Evolutionary conservation across 495 filamentous ascomycete species (phyloP), one percentile per base, ranked within the genome.

Genomic region (Podospora pseudocomata): DNA sequence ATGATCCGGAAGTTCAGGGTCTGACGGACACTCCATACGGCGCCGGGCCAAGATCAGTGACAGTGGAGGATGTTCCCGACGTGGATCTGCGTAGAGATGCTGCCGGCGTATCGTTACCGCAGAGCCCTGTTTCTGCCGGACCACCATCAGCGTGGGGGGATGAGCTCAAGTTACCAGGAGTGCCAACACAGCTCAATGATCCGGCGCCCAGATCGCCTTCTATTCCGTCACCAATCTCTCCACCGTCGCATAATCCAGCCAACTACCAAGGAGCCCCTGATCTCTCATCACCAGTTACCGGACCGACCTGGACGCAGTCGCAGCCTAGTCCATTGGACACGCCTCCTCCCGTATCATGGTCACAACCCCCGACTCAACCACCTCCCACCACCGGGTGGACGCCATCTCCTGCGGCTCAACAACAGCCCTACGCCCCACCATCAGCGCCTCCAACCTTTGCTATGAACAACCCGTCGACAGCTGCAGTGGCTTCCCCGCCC

Each of bases 1-100:
- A 86, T 65, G 88, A 90, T 65, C 83, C 85, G n/a, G 89, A 89
- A 54, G 87, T 89, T 19, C 85, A 86, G 74, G 77, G 80, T 56
- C 85, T 79, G 75, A 85, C 66, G 71, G 79, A 70, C 62, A 28
- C 78, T 11, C 19, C 67, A 18, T 27, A 67, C 65, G 58, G 60
- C 62, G 13, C 74, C 13, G 76, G 73, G 67, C 79, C 85, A 57
- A 87, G 88, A 65, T 82, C 88, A 4, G 81, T 67, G 20, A 88
- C 84, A 1, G 85, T 93, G 18, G 85, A 86, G 62, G 83, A 86
- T 7, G 81, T 77, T 0, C 81, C 83, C 9, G 85, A 88, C 66
- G 80, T 79, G 16, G 80, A 79, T 15, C 60, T 73, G 4, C 71
- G 61, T 71, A 75, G 77, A 70, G 74, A 75, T 59, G 68, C 75